Evolutionary conservation across 768 basidiomycete species (phyloP).

Genomic region (Atractiella rhizophila): DNA sequence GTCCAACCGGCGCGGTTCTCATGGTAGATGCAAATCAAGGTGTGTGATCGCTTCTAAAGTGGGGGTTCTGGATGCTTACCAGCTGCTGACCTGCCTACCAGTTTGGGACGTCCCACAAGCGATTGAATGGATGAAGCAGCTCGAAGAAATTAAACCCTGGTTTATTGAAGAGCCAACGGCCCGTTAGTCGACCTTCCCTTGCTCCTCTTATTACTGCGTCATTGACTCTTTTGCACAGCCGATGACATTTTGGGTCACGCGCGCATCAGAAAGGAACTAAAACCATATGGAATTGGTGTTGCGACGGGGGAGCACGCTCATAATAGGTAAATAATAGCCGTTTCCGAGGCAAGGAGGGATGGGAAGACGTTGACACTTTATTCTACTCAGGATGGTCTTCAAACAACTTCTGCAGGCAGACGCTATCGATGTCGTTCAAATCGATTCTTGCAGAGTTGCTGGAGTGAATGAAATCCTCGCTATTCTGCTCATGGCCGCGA

Average conservation of each 20-base stretch:
- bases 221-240: background rate
- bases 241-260: conserved; percentile 74
- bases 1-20: conserved; percentile 72
- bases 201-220: background rate
- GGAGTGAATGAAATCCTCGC: conserved; percentile 83
- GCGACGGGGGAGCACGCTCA: conserved; percentile 89
- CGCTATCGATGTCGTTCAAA: conserved; percentile 84
- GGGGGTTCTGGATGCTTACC: background rate
- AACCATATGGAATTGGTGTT: conserved; percentile 45
- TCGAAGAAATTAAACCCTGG: conserved; percentile 69
- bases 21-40: conserved; percentile 92
- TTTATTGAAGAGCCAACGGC: conserved; percentile 89
- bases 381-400: conserved; percentile 42
- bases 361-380: background rate
- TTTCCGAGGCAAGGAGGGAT: too few relatives aligned
- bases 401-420: conserved; percentile 68
- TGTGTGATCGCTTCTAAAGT: background rate
- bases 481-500: conserved; percentile 70
- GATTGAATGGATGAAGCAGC: conserved; percentile 61
- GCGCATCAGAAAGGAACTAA: conserved; percentile 36
- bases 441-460: conserved; percentile 75
- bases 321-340: conserved; percentile 28
- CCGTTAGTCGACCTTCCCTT: conserved; percentile 22
- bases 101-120: conserved; percentile 86
- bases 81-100: background rate